Evolutionary conservation across 2,329 filamentous ascomycete genomes (phyloP).

Genomic region (Paecilomyces variotii): DNA sequence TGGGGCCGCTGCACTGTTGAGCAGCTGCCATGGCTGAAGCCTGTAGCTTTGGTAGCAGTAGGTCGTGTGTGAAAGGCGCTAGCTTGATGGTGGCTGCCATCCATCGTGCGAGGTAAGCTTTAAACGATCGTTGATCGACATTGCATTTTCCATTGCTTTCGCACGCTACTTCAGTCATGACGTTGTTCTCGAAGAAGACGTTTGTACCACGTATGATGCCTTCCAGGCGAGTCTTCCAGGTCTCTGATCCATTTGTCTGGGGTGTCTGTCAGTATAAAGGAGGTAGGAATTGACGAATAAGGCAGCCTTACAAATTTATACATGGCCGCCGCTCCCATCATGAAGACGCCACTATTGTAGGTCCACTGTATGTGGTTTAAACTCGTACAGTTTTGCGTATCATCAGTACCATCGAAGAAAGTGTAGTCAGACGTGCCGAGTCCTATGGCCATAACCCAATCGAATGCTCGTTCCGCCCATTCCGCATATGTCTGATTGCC

Average conservation of each 20-base stretch:
- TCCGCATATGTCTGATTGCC: constrained; percentile 65
- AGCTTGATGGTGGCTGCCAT: constrained; percentile 50
- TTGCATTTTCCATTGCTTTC: constrained; percentile 50
- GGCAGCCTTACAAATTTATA: constrained; percentile 42
- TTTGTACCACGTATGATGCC: constrained; percentile 48
- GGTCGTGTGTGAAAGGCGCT: constrained; percentile 47
- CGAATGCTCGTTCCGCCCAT: constrained; percentile 61
- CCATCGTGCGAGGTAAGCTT: constrained; percentile 57
- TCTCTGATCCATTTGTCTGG: constrained; percentile 27
- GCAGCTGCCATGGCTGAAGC: constrained; percentile 49
- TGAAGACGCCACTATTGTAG: constrained; percentile 49
- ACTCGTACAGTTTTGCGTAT: constrained; percentile 42
- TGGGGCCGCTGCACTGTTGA: constrained; percentile 43
- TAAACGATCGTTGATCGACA: constrained; percentile 58
- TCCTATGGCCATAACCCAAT: constrained; percentile 46
- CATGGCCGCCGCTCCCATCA: constrained; percentile 50
- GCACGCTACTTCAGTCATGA: constrained; percentile 55
- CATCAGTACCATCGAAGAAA: constrained; percentile 50
- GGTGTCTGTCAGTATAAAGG: background rate
- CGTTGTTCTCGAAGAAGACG: constrained; percentile 44
- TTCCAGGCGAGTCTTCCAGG: constrained; percentile 47
- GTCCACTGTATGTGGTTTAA: constrained; percentile 49
- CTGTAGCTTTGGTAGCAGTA: constrained; percentile 46
- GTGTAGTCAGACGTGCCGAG: constrained; percentile 44
- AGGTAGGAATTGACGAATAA: background rate